Conservation (phyloP, 495 filamentous ascomycete genomes). For the Annulohypoxylon bovei region DNA sequence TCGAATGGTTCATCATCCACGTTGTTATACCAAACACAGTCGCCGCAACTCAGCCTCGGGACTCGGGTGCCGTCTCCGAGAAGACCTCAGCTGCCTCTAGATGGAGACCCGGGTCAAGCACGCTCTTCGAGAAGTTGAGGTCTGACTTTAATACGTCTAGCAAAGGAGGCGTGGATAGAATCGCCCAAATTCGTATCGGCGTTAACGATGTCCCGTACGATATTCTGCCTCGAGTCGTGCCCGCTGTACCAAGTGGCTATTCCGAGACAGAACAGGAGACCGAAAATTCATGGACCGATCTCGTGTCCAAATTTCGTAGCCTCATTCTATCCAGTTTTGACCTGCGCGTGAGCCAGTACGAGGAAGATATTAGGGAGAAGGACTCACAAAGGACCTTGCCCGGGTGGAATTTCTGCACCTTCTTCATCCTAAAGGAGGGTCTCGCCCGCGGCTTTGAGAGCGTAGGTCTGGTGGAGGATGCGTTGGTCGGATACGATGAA, state of each 20-base stretch:
- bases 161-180: constrained; percentile 78
- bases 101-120: constrained; percentile 81
- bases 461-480: constrained; percentile 95
- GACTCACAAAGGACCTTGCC: constrained; percentile 88
- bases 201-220: constrained; percentile 69
- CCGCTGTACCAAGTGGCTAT: constrained; percentile 65
- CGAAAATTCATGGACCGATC: constrained; percentile 79
- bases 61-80: constrained; percentile 54
- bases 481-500: constrained; percentile 91
- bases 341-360: constrained; percentile 89
- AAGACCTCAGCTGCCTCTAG: constrained; percentile 62
- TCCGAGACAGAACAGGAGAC: constrained; percentile 73
- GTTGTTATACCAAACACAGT: constrained; percentile 84
- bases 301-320: constrained; percentile 85
- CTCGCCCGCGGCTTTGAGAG: constrained; percentile 94
- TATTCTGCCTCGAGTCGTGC: constrained; percentile 63
- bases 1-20: constrained; percentile 95
- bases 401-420: constrained; percentile 99
- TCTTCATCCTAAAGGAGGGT: constrained; percentile 97
- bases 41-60: constrained; percentile 74
- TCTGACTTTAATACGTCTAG: constrained; percentile 90
- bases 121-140: constrained; percentile 88
- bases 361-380: constrained; percentile 95
- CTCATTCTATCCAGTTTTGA: constrained; percentile 91
- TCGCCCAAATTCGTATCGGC: constrained; percentile 84